Conservation (phyloP, 495 filamentous ascomycete genomes). For the Penicillium turbatum region DNA sequence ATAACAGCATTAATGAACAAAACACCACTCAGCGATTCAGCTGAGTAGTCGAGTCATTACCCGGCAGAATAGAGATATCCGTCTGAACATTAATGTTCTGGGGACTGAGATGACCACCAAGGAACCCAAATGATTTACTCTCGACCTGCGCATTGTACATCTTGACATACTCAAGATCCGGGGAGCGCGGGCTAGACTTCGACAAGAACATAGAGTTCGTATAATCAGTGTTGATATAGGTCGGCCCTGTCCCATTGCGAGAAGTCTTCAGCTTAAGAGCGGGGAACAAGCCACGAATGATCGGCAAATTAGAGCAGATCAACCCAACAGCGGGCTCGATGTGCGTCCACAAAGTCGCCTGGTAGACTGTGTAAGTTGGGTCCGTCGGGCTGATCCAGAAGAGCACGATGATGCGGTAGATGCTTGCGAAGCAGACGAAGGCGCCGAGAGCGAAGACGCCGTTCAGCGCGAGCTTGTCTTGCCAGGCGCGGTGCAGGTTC, state of each 20-base stretch:
- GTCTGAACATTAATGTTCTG: slow-evolving; percentile 32
- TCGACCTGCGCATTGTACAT: slow-evolving; percentile 22
- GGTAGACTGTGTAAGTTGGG: slow-evolving; percentile 46
- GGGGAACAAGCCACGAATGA: slow-evolving; percentile 50
- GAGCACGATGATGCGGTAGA: slow-evolving; percentile 54
- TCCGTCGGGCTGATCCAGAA: slow-evolving; percentile 47
- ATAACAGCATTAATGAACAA: slow-evolving; percentile 11
- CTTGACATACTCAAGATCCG: slow-evolving; percentile 30
- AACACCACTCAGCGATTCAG: neutral
- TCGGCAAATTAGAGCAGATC: slow-evolving; percentile 55
- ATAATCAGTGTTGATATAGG: slow-evolving; percentile 31
- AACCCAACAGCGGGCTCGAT: slow-evolving; percentile 55
- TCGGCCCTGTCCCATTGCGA: slow-evolving; percentile 19
- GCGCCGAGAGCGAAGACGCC: slow-evolving; percentile 46
- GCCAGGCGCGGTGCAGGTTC: slow-evolving; percentile 37
- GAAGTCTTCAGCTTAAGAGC: slow-evolving; percentile 29
- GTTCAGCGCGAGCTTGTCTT: slow-evolving; percentile 46
- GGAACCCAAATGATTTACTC: neutral
- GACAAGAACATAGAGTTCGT: slow-evolving; percentile 27
- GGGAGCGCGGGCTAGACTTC: slow-evolving; percentile 24
- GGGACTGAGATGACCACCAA: slow-evolving; percentile 19
- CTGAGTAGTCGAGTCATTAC: slow-evolving; percentile 14
- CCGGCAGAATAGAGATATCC: slow-evolving; percentile 23
- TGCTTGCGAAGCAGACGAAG: slow-evolving; percentile 46
- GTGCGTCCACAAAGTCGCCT: slow-evolving; percentile 54